phyloP scores from a whole-genome alignment of 257 asterid genomes.

The Plantago ovata region DNA sequence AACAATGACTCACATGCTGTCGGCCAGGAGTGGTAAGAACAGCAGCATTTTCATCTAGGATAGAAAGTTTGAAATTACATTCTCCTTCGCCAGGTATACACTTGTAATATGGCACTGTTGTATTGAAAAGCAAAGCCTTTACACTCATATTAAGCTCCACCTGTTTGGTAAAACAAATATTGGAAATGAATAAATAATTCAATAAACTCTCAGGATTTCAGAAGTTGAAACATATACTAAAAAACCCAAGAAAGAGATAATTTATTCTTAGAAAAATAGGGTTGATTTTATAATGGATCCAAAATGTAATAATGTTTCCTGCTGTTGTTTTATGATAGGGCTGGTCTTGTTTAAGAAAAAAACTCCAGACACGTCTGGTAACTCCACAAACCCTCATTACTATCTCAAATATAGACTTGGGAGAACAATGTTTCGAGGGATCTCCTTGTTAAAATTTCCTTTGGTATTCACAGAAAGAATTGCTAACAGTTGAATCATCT shows the following conservation, averaged over 20 bases:
- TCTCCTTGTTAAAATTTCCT: no score
- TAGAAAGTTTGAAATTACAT: slow-evolving; percentile 44
- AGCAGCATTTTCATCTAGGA: slow-evolving; percentile 47
- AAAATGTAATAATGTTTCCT: no score
- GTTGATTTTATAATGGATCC: not conserved
- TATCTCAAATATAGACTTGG: no score
- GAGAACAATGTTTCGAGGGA: no score
- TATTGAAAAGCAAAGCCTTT: slow-evolving; percentile 46
- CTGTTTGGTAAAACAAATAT: slow-evolving; percentile 39
- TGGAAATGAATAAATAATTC: slow-evolving; percentile 1
- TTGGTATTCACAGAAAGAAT: no score
- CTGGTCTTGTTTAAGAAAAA: no score
- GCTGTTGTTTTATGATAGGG: no score
- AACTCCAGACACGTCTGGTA: no score
- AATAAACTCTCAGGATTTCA: not conserved
- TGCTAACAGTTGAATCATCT: no score
- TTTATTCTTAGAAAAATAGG: not conserved
- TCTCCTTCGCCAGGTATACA: slow-evolving; percentile 46
- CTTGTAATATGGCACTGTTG: slow-evolving; percentile 52
- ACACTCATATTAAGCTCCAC: slow-evolving; percentile 42
- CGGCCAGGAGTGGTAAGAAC: slow-evolving; percentile 65
- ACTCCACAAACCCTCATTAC: no score
- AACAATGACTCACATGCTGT: slow-evolving; percentile 46
- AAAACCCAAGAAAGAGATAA: not conserved
- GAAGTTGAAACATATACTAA: not conserved